A percentile compares a stretch with the other conserved stretches of the same genome.
Conservation (phyloP, 768 basidiomycete genomes). For the Termitomyces sp. region DNA sequence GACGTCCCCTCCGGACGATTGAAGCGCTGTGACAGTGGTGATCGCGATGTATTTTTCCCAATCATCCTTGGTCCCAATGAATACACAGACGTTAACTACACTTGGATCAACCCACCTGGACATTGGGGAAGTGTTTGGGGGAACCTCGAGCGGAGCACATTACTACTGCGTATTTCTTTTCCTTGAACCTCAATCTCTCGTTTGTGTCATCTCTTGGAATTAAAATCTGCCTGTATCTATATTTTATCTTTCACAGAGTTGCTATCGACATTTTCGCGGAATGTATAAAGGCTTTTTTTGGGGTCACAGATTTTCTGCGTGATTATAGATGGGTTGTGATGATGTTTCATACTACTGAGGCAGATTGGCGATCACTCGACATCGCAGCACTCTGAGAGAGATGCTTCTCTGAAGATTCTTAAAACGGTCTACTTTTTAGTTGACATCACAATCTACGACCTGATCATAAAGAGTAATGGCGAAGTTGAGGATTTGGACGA, state of each 20-base stretch:
- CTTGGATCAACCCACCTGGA: slow-evolving; percentile 23
- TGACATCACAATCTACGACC: too few relatives aligned
- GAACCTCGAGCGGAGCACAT: neutral
- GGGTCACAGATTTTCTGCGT: neutral
- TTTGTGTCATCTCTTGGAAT: neutral
- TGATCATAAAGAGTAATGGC: neutral
- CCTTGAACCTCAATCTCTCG: neutral
- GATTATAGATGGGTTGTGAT: neutral
- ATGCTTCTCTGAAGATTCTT: too few relatives aligned
- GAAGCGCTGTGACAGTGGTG: neutral
- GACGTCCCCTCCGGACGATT: slow-evolving; percentile 8
- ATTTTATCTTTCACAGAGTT: neutral
- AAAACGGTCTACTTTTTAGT: too few relatives aligned
- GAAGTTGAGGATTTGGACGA: neutral
- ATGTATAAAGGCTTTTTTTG: too few relatives aligned
- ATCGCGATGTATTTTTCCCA: slow-evolving; percentile 15
- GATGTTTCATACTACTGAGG: too few relatives aligned
- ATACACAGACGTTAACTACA: slow-evolving; percentile 9
- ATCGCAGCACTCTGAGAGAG: too few relatives aligned
- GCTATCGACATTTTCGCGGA: neutral
- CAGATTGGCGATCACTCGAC: too few relatives aligned
- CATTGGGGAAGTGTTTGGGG: slow-evolving; percentile 16
- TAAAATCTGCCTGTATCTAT: neutral
- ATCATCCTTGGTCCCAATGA: slow-evolving; percentile 8
- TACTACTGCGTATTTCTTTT: neutral